A percentile compares a stretch with the other conserved stretches of the same genome.
Evolutionary conservation across 768 basidiomycete genomes (phyloP).

Genomic region (Lentinula raphanica): DNA sequence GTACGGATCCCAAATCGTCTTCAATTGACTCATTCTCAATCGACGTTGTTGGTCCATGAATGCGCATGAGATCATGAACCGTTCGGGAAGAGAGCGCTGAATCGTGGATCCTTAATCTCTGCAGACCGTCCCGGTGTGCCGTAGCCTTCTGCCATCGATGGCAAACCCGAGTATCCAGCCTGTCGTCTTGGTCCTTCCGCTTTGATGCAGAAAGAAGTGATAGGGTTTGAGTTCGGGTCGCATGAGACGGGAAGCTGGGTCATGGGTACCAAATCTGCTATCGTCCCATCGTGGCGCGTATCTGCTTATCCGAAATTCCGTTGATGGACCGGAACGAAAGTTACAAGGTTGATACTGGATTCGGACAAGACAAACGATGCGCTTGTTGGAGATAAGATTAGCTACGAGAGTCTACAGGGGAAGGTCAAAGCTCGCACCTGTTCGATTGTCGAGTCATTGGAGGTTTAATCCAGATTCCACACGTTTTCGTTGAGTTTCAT

Average conservation of each 20-base stretch:
- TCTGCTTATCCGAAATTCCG: not conserved
- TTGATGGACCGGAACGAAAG: not conserved
- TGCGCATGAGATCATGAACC: too few relatives aligned
- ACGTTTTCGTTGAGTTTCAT: too few relatives aligned
- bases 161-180: not conserved
- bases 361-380: not conserved
- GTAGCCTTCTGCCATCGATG: not conserved
- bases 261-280: not conserved
- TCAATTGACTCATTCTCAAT: too few relatives aligned
- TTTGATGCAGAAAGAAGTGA: not conserved
- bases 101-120: not conserved
- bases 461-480: too few relatives aligned
- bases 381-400: not conserved
- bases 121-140: too few relatives aligned
- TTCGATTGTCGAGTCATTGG: too few relatives aligned
- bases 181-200: slow-evolving; percentile 7
- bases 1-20: too few relatives aligned
- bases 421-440: not conserved
- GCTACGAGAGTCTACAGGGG: not conserved
- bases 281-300: not conserved
- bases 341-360: not conserved
- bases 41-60: too few relatives aligned
- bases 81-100: not conserved
- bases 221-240: not conserved
- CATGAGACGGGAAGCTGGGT: not conserved